Conservation (phyloP, 2,329 filamentous ascomycete species). For the Paracoccidioides lutzii region DNA sequence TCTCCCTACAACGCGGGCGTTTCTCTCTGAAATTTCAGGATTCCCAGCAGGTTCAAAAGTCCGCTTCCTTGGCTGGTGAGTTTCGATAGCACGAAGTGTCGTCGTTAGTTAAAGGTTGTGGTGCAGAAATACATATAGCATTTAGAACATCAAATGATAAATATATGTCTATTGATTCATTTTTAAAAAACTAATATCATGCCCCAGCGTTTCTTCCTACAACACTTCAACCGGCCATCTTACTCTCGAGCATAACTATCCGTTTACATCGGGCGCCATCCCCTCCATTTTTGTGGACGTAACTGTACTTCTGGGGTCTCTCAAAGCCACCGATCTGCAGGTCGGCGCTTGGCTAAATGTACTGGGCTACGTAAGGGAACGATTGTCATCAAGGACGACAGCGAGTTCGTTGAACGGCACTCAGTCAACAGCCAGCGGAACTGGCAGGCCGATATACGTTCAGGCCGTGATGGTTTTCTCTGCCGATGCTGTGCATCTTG, state of each 20-base stretch:
- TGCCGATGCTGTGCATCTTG: slow-evolving; percentile 58
- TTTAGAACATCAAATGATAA: neutral
- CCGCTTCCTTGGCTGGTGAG: slow-evolving; percentile 83
- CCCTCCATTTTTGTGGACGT: slow-evolving; percentile 53
- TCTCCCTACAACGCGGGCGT: slow-evolving; percentile 50
- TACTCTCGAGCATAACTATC: slow-evolving; percentile 55
- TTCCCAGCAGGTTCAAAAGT: slow-evolving; percentile 58
- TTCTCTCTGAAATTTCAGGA: slow-evolving; percentile 48
- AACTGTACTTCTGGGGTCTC: slow-evolving; percentile 52
- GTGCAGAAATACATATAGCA: neutral
- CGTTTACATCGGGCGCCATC: slow-evolving; percentile 25
- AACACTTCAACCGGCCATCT: slow-evolving; percentile 46
- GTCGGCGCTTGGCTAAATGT: slow-evolving; percentile 83
- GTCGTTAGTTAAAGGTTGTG: too few species aligned
- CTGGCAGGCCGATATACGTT: slow-evolving; percentile 35
- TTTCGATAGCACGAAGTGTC: slow-evolving; percentile 9
- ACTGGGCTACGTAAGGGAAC: slow-evolving; percentile 57
- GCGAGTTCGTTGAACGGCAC: slow-evolving; percentile 3
- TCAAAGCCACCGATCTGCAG: slow-evolving; percentile 51
- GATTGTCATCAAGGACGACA: slow-evolving; percentile 8
- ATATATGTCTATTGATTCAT: neutral
- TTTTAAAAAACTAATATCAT: slow-evolving; percentile 2
- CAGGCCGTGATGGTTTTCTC: slow-evolving; percentile 70
- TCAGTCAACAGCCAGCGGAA: slow-evolving; percentile 3
- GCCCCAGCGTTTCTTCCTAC: slow-evolving; percentile 46